Evolutionary conservation across 1,284 basidiomycete genomes (phyloP).

Genomic region (Malassezia furfur): DNA sequence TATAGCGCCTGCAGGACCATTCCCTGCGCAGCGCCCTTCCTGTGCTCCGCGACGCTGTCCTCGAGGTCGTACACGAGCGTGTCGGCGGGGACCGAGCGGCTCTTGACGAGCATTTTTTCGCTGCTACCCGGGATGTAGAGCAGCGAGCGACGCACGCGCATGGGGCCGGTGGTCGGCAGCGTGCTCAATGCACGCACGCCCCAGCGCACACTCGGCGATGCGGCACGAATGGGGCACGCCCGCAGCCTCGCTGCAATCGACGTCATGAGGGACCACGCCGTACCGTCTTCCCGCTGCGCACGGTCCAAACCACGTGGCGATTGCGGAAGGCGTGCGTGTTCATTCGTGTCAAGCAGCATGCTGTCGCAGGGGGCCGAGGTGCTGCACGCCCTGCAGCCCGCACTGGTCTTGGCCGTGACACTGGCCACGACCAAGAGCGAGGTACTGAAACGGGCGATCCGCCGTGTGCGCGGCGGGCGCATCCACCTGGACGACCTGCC

Average conservation of each 20-base stretch:
- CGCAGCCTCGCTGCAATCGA: no score
- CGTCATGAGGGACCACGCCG: no score
- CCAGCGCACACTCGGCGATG: no score
- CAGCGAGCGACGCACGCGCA: conserved; percentile 14
- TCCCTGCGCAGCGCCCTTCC: conserved; percentile 35
- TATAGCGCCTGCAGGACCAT: conserved; percentile 36
- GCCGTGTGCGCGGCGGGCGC: not conserved
- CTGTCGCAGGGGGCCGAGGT: not conserved
- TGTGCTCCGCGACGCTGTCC: conserved; percentile 40
- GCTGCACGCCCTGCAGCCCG: not conserved
- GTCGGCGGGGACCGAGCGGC: conserved; percentile 24
- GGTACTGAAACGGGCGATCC: not conserved
- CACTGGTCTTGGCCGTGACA: not conserved
- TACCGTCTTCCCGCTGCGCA: not conserved
- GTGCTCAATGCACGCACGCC: not conserved
- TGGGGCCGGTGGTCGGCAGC: not conserved
- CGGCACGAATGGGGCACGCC: no score
- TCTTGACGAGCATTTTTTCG: conserved; percentile 43
- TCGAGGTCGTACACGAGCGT: conserved; percentile 44
- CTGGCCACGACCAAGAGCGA: not conserved
- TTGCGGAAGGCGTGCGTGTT: not conserved
- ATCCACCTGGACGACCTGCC: conserved; percentile 6
- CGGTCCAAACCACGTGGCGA: not conserved
- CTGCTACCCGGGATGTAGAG: conserved; percentile 42
- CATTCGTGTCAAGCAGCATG: not conserved